These are phyloP conservation scores for Scedosporium boydii DNA, from an alignment of 2,329 filamentous ascomycete genomes.

Conservation along the genomic window DNA sequence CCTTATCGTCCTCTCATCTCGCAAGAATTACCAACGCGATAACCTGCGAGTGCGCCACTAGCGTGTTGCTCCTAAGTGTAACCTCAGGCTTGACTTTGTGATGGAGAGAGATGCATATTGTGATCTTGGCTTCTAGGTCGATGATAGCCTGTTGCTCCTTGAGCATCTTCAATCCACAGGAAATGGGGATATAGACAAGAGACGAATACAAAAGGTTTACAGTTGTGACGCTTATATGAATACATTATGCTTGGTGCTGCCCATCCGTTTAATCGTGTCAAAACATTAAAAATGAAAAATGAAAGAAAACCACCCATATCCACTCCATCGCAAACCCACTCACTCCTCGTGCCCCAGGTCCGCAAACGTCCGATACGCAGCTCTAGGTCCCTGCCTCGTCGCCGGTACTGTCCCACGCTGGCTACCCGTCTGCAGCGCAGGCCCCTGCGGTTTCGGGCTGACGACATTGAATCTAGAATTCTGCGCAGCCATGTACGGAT, in stretches of 20 bases:
- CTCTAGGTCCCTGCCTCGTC: constrained; percentile 20
- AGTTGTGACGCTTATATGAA: background rate
- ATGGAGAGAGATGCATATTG: background rate
- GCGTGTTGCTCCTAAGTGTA: background rate
- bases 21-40: constrained; percentile 2
- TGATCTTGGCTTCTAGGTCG: no score
- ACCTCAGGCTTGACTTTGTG: background rate
- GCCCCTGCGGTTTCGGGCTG: constrained; percentile 21
- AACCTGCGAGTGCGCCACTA: background rate
- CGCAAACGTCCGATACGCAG: constrained; percentile 42
- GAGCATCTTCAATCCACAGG: no score
- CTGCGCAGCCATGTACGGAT: constrained; percentile 52
- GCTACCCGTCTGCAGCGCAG: constrained; percentile 10
- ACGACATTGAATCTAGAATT: constrained; percentile 49
- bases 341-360: constrained; percentile 31
- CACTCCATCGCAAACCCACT: background rate
- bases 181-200: background rate
- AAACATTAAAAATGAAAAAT: background rate
- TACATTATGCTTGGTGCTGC: background rate
- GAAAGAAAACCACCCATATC: constrained; percentile 1
- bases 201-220: background rate
- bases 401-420: constrained; percentile 11
- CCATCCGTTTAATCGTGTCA: background rate
- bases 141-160: no score
- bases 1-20: background rate